Conservation (phyloP, 164 flowering plant species). For the Piper betle region DNA sequence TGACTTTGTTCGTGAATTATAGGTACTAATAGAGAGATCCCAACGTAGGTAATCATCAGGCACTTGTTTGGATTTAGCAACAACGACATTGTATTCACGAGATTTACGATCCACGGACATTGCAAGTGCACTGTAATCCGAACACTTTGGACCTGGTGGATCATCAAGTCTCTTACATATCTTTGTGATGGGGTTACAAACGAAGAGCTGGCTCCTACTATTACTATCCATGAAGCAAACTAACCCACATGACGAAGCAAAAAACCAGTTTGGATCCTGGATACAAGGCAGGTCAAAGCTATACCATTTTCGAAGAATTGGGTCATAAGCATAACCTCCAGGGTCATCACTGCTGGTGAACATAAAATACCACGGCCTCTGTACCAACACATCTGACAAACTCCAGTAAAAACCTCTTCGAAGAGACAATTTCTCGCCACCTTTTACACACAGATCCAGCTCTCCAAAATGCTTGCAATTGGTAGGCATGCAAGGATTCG, state of each 20-base stretch:
- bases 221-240: constrained; percentile 81
- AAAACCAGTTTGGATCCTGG: constrained; percentile 43
- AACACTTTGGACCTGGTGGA: constrained; percentile 46
- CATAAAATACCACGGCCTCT: constrained; percentile 94
- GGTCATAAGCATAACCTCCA: constrained; percentile 76
- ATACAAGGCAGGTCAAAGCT: constrained; percentile 69
- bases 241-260: constrained; percentile 71
- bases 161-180: constrained; percentile 32
- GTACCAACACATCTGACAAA: constrained; percentile 26
- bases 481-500: constrained; percentile 70
- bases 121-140: constrained; percentile 77
- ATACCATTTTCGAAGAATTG: constrained; percentile 71
- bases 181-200: constrained; percentile 77
- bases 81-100: constrained; percentile 35
- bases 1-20: constrained; percentile 43
- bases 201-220: constrained; percentile 41
- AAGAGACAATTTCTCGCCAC: constrained; percentile 68
- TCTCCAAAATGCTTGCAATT: constrained; percentile 63
- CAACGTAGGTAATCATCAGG: constrained; percentile 66
- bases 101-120: constrained; percentile 42
- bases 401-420: constrained; percentile 70
- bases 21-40: constrained; percentile 70
- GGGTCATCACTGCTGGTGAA: constrained; percentile 74
- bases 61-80: constrained; percentile 77
- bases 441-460: constrained; percentile 81